These are phyloP conservation scores for Plasmodium relictum DNA, from an alignment of 169 alveolate genomes.

Conservation along the genomic window DNA sequence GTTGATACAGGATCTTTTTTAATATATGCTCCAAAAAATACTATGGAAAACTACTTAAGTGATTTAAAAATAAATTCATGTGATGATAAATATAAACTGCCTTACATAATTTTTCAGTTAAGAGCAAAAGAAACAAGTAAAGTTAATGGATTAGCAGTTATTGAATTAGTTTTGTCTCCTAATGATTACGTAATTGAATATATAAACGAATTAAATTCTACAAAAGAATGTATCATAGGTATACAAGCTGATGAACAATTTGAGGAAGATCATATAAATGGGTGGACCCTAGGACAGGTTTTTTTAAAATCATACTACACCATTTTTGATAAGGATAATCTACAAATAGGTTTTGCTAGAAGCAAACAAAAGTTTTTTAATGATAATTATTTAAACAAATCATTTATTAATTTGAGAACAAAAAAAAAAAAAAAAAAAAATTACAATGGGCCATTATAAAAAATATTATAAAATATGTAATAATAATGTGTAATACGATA, in stretches of 20 bases:
- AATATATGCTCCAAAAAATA: slow-evolving; percentile 75
- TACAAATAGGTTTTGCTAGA: slow-evolving; percentile 84
- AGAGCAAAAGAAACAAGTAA: slow-evolving; percentile 34
- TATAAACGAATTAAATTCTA: slow-evolving; percentile 38
- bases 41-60: slow-evolving; percentile 57
- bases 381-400: slow-evolving; percentile 1
- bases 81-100: slow-evolving; percentile 73
- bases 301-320: slow-evolving; percentile 84
- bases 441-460: slow-evolving; percentile 54
- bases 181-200: slow-evolving; percentile 84
- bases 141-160: slow-evolving; percentile 45
- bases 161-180: slow-evolving; percentile 82
- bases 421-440: slow-evolving; percentile 7
- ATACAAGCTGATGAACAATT: slow-evolving; percentile 83
- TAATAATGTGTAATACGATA: no score
- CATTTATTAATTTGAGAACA: slow-evolving; percentile 16
- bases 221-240: slow-evolving; percentile 80
- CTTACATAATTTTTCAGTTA: slow-evolving; percentile 64
- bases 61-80: slow-evolving; percentile 62
- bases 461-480: no score
- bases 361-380: slow-evolving; percentile 37
- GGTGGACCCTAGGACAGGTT: slow-evolving; percentile 78
- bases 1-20: slow-evolving; percentile 72
- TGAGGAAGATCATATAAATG: slow-evolving; percentile 76
- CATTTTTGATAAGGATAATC: slow-evolving; percentile 85